Base-by-base conservation (phyloP, 305 asterid species). In the Fraxinus baroniana region DNA sequence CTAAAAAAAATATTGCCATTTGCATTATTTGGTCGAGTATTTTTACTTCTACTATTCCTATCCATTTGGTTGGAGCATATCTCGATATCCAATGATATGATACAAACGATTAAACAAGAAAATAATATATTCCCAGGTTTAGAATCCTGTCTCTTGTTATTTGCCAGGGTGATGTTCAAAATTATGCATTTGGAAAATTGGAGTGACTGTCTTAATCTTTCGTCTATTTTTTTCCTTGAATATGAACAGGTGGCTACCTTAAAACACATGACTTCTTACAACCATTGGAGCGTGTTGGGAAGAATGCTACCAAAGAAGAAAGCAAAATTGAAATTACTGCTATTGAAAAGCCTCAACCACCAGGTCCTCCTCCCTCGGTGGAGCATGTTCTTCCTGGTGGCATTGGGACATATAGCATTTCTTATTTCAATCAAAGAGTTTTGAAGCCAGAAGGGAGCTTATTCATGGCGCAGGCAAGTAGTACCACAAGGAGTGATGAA, bases 241-340 rank as follows among this genome's bases (percentile, higher is more conserved):
- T 30, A 66, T 30, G 60, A 52, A 81, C 91, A 92, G 98, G 93
- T 84, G 87, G 91, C 82, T 90, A 78, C 88, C 90, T 93, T 15
- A 87, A 91, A 90, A 97, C 99, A 7, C 99, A 92, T 15, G 97
- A 97, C 89, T 94, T 97, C 88, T 87, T 97, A 86, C 98, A 91
- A 83, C 98, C 99, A 83, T 77, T 95, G 86, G 99, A 96, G 81
- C 88, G 87, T 88, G 93, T 86, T 41, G 94, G 90, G 75, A 93
- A 87, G 74, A 87, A 86, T 79, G 85, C 46, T 39, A 80, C 80
- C 24, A 86, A 80, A 85, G 98, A 90, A 52, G 95, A 91, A 78
- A 87, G 79, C 86, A 85, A 83, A 80, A 85, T 78, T 44, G 93
- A 85, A 78, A 87, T 77, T 70, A 75, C 82, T 62, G 88, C 85